These are phyloP conservation scores for Grosmannia huntii DNA, from an alignment of 2,329 filamentous ascomycete genomes.

Conservation along the genomic window DNA sequence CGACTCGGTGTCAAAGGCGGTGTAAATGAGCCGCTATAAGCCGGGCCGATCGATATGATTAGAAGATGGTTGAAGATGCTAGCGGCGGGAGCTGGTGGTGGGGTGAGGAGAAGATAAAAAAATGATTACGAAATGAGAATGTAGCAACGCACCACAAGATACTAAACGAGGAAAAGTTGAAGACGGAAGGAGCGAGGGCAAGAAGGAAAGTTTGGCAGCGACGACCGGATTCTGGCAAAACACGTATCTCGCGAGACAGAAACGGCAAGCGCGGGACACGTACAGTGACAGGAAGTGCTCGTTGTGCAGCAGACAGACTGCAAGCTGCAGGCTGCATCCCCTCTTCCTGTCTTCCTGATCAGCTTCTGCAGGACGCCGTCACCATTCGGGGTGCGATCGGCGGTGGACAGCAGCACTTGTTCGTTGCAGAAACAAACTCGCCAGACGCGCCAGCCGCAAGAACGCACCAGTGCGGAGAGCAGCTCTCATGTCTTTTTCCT, in stretches of 20 bases:
- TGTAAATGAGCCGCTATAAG: neutral
- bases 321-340: neutral
- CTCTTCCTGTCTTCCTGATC: neutral
- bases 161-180: neutral
- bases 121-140: neutral
- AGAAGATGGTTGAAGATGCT: neutral
- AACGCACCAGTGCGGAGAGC: neutral
- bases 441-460: neutral
- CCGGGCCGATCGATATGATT: neutral
- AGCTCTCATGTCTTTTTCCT: slow-evolving; percentile 21
- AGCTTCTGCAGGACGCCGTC: too few relatives aligned
- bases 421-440: neutral
- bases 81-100: neutral
- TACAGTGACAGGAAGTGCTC: neutral
- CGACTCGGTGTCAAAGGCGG: neutral
- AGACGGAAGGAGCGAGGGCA: neutral
- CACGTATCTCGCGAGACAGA: neutral
- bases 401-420: neutral
- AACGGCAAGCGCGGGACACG: neutral
- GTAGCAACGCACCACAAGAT: too few relatives aligned
- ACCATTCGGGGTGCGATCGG: too few relatives aligned
- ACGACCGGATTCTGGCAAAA: neutral
- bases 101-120: neutral
- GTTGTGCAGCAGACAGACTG: too few relatives aligned
- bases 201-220: neutral